Conservation (phyloP, 495 filamentous ascomycete genomes). For the Trichoderma orchidacearum region DNA sequence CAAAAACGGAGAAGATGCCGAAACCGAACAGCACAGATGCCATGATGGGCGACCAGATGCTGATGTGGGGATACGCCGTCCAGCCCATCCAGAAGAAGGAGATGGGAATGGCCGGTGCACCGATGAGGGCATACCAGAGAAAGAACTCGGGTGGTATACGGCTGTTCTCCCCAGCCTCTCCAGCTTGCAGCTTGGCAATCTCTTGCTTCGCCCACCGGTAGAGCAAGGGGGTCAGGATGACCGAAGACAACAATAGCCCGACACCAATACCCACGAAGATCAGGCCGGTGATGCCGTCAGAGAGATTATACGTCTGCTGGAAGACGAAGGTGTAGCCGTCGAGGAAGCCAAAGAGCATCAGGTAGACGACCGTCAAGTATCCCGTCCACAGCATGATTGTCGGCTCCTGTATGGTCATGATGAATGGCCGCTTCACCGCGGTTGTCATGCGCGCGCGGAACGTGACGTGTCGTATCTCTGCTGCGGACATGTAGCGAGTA, state of each 20-base stretch:
- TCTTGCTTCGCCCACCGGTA: conserved; percentile 38
- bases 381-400: conserved; percentile 53
- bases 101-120: conserved; percentile 40
- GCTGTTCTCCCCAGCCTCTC: conserved; percentile 6
- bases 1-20: conserved; percentile 22
- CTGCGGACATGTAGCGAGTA: conserved; percentile 49
- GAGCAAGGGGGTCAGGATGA: conserved; percentile 29
- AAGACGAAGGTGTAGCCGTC: conserved; percentile 55
- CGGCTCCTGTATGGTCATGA: conserved; percentile 54
- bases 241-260: conserved; percentile 31
- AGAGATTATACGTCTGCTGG: conserved; percentile 38
- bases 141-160: conserved; percentile 34
- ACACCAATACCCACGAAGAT: conserved; percentile 44
- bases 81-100: conserved; percentile 50
- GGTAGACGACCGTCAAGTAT: conserved; percentile 51
- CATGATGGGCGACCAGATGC: conserved; percentile 16
- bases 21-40: conserved; percentile 19
- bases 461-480: conserved; percentile 43
- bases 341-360: conserved; percentile 54
- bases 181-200: conserved; percentile 18
- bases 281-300: conserved; percentile 39
- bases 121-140: conserved; percentile 46
- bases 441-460: conserved; percentile 48
- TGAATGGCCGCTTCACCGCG: conserved; percentile 52
- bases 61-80: conserved; percentile 36